Percentiles rank a stretch among this genome's conserved stretches.
These are phyloP conservation scores for Leccinum olivaceopallidum DNA, from an alignment of 768 basidiomycete genomes.

Conservation along the genomic window DNA sequence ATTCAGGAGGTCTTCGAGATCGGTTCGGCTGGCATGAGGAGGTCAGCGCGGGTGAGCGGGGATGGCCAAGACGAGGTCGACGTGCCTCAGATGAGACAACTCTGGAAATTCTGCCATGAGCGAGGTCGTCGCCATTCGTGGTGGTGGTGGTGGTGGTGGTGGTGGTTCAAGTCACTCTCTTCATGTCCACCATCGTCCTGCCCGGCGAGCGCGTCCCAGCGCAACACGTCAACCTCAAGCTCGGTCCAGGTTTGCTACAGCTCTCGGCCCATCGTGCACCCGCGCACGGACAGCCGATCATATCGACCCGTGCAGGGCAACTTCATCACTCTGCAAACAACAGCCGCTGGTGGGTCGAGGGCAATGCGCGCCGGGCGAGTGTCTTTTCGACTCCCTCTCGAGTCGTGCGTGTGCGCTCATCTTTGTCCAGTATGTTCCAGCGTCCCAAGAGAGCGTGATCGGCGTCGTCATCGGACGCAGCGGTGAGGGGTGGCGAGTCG, in stretches of 20 bases:
- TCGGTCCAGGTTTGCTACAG: conserved; percentile 82
- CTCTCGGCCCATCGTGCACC: conserved; percentile 33
- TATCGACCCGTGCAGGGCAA: conserved; percentile 69
- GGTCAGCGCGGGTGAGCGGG: conserved; percentile 11
- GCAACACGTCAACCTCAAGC: conserved; percentile 76
- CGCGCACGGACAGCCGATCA: conserved; percentile 27
- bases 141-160: conserved; percentile 7
- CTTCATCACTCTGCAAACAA: conserved; percentile 70
- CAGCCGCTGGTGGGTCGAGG: conserved; percentile 88
- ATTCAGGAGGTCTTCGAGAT: conserved; percentile 84
- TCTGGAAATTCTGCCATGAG: conserved; percentile 71
- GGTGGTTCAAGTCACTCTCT: conserved; percentile 5
- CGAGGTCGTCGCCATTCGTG: conserved; percentile 37
- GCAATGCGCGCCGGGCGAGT: conserved; percentile 79
- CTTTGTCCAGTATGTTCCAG: conserved; percentile 78
- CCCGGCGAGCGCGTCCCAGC: conserved; percentile 81
- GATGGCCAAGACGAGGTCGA: conserved; percentile 9
- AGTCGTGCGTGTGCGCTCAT: neutral
- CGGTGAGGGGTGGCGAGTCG: conserved; percentile 91
- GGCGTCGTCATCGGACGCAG: conserved; percentile 78
- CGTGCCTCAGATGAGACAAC: conserved; percentile 70
- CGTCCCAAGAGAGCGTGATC: conserved; percentile 85
- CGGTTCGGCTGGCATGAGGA: conserved; percentile 62
- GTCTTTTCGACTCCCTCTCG: neutral
- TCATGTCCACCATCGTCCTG: conserved; percentile 62